Conservation (phyloP, 2,329 filamentous ascomycete species). For the Alternaria sp. region DNA sequence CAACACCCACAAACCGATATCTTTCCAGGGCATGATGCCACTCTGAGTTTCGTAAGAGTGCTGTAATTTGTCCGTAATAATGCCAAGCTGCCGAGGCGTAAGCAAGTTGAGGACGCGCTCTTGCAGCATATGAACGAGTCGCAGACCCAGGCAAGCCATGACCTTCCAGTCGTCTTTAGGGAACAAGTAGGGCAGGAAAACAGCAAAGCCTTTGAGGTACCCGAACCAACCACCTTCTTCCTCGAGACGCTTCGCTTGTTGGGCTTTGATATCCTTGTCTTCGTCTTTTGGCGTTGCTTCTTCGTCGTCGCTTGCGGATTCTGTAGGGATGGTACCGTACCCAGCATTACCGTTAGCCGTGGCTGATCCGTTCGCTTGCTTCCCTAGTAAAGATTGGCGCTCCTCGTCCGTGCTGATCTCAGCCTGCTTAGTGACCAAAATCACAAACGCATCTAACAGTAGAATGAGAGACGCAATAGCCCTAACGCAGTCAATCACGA, state of each 20-base stretch:
- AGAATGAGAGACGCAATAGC: constrained; percentile 34
- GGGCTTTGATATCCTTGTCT: constrained; percentile 63
- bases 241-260: constrained; percentile 69
- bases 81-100: constrained; percentile 81
- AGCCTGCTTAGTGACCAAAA: constrained; percentile 37
- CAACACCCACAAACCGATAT: constrained; percentile 61
- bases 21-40: constrained; percentile 59
- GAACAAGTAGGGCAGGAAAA: constrained; percentile 83
- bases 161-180: constrained; percentile 71
- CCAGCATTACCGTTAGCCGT: constrained; percentile 49
- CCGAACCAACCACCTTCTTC: constrained; percentile 79
- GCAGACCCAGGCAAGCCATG: constrained; percentile 72
- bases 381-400: constrained; percentile 64
- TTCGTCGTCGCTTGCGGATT: constrained; percentile 25
- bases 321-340: constrained; percentile 46
- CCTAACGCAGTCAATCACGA: constrained; percentile 35
- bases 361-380: constrained; percentile 46
- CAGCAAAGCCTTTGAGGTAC: constrained; percentile 75
- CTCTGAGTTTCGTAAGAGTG: constrained; percentile 48
- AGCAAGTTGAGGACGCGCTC: constrained; percentile 78
- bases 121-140: constrained; percentile 72
- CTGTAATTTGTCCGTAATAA: constrained; percentile 74
- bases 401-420: constrained; percentile 62
- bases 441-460: constrained; percentile 38
- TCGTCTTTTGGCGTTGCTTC: constrained; percentile 62